phyloP scores from a whole-genome alignment of 1,139 yeast species.

The Lodderomyces metapsilosis region DNA sequence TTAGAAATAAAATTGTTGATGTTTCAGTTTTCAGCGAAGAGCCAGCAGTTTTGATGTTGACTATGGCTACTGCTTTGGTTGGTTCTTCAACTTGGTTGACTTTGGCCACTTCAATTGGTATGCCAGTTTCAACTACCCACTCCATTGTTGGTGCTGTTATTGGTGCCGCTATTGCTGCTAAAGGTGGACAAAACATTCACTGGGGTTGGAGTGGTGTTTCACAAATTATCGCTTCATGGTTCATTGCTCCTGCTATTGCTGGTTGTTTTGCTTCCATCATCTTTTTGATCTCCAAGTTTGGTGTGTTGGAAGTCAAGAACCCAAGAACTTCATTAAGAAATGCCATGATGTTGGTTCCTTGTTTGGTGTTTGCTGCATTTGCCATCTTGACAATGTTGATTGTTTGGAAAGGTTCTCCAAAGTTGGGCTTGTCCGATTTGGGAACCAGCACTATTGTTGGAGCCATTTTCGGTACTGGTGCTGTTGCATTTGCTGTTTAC shows the following conservation, averaged over 20 bases:
- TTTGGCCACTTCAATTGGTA: constrained; percentile 62
- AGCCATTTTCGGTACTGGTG: constrained; percentile 63
- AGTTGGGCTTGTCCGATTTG: constrained; percentile 52
- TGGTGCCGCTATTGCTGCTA: constrained; percentile 75
- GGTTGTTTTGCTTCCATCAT: constrained; percentile 60
- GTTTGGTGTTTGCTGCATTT: constrained; percentile 60
- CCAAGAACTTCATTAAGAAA: constrained; percentile 42
- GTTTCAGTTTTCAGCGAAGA: constrained; percentile 46
- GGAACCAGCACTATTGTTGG: constrained; percentile 52
- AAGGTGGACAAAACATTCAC: constrained; percentile 51
- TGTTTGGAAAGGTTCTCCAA: constrained; percentile 76
- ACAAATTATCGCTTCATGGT: constrained; percentile 78
- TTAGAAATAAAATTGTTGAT: constrained; percentile 60
- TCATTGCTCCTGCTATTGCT: constrained; percentile 73
- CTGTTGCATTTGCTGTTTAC: constrained; percentile 51
- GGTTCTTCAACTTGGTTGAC: constrained; percentile 77
- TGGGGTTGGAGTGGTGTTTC: constrained; percentile 82
- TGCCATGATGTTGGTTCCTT: constrained; percentile 59
- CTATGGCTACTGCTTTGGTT: constrained; percentile 73
- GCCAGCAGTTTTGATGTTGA: constrained; percentile 71
- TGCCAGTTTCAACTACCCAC: constrained; percentile 81
- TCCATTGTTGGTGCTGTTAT: constrained; percentile 76
- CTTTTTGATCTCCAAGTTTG: constrained; percentile 58
- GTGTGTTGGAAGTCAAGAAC: constrained; percentile 59
- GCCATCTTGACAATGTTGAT: constrained; percentile 60